These are phyloP conservation scores for Cryptococcus sp. DNA, from an alignment of 1,284 basidiomycete genomes.

Conservation along the genomic window DNA sequence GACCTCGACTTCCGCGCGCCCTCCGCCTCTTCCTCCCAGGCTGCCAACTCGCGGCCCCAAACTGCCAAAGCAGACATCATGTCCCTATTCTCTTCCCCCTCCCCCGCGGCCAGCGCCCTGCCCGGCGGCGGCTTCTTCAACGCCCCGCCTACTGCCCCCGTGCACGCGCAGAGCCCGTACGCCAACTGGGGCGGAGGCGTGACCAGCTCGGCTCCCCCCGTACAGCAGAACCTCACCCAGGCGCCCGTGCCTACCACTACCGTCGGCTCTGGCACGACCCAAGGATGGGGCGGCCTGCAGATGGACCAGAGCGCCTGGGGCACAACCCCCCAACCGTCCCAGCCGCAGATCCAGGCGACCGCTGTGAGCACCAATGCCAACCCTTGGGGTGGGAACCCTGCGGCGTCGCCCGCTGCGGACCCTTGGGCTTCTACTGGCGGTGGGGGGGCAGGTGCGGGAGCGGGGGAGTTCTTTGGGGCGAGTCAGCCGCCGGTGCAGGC, in stretches of 20 bases:
- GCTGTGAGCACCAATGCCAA: slow-evolving; percentile 1
- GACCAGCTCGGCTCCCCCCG: slow-evolving; percentile 29
- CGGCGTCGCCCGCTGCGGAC: slow-evolving; percentile 9
- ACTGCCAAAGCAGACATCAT: slow-evolving; percentile 49
- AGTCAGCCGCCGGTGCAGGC: slow-evolving; percentile 9
- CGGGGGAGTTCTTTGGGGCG: slow-evolving; percentile 13
- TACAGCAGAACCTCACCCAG: slow-evolving; percentile 18
- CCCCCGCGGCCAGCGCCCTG: slow-evolving; percentile 19
- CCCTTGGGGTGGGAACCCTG: slow-evolving; percentile 4
- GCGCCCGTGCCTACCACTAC: slow-evolving; percentile 20
- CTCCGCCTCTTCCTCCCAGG: slow-evolving; percentile 15
- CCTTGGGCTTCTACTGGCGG: slow-evolving; percentile 23
- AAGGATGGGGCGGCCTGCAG: slow-evolving; percentile 32
- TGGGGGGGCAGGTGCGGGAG: neutral
- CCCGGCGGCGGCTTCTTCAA: slow-evolving; percentile 21
- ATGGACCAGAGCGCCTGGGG: slow-evolving; percentile 44
- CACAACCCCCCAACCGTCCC: slow-evolving; percentile 4
- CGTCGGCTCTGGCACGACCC: neutral
- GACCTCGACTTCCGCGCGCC: slow-evolving; percentile 52
- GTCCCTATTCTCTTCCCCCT: slow-evolving; percentile 45
- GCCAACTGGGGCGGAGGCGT: slow-evolving; percentile 40
- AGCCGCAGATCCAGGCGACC: slow-evolving; percentile 5
- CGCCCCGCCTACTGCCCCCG: slow-evolving; percentile 8
- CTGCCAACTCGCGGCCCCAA: slow-evolving; percentile 12
- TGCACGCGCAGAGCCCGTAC: slow-evolving; percentile 23